Evolutionary conservation across 805 yeast genomes (phyloP).

Genomic region (Hanseniaspora mollemarum): DNA sequence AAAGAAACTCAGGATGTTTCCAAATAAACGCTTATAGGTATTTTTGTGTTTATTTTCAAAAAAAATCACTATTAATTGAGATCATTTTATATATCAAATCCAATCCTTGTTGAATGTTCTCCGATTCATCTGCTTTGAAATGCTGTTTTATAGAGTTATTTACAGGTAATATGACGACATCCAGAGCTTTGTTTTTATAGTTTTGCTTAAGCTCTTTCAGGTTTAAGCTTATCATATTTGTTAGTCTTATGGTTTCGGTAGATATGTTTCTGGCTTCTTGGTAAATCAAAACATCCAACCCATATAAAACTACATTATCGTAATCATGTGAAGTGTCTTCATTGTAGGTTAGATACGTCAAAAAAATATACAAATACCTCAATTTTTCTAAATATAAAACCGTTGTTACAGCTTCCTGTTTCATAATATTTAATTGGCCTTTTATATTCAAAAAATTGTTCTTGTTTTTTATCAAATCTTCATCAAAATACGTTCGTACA

Average conservation of each 20-base stretch:
- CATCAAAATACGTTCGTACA: constrained; percentile 1
- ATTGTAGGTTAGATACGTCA: constrained; percentile 26
- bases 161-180: constrained; percentile 3
- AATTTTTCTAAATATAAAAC: constrained; percentile 26
- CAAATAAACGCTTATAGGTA: no score
- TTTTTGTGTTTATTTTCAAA: not conserved
- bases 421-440: constrained; percentile 25
- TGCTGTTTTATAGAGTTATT: not conserved
- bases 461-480: not conserved
- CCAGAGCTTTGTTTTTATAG: constrained; percentile 3
- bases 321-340: constrained; percentile 19
- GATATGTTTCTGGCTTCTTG: not conserved
- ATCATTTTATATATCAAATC: not conserved
- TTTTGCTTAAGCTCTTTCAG: constrained; percentile 5
- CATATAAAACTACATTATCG: constrained; percentile 23
- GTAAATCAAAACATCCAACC: constrained; percentile 23
- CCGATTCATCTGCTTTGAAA: not conserved
- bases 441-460: not conserved
- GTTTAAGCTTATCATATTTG: constrained; percentile 7
- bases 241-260: not conserved
- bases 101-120: not conserved
- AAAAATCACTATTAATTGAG: not conserved
- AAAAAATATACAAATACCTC: constrained; percentile 28
- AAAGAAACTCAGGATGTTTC: constrained; percentile 38
- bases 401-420: constrained; percentile 21